These are phyloP conservation scores for Turritis glabra DNA, from an alignment of 345 rosid species.

Conservation along the genomic window DNA sequence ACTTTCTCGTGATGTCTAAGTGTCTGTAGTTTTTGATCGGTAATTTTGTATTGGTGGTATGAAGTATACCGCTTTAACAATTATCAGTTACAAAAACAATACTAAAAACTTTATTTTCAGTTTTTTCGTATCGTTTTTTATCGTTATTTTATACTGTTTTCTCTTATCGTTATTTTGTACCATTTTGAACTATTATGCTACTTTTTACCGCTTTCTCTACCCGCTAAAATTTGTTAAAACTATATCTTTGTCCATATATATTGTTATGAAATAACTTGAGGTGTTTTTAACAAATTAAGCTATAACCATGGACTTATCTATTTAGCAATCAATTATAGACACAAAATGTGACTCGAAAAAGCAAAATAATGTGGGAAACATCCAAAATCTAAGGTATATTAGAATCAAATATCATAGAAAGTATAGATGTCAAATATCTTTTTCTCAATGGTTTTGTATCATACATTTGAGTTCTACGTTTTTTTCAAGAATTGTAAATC, in stretches of 20 bases:
- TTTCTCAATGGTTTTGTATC: not conserved
- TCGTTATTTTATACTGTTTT: too few relatives aligned
- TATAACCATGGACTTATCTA: not conserved
- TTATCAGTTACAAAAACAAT: too few relatives aligned
- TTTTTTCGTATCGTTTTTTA: too few relatives aligned
- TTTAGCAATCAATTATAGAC: not conserved
- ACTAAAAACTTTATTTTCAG: too few relatives aligned
- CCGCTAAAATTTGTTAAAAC: too few relatives aligned
- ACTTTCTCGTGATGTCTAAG: not conserved
- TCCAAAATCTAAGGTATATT: not conserved
- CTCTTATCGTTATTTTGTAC: too few relatives aligned
- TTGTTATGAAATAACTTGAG: not conserved
- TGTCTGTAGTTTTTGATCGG: too few relatives aligned
- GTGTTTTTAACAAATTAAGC: not conserved
- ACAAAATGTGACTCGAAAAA: not conserved
- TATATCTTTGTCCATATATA: not conserved
- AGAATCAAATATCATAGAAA: not conserved
- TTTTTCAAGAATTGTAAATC: not conserved
- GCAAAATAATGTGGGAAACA: not conserved
- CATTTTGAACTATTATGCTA: too few relatives aligned
- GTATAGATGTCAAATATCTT: not conserved
- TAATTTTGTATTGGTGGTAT: too few relatives aligned
- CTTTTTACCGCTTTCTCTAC: too few relatives aligned
- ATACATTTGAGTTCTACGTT: not conserved
- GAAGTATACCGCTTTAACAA: too few relatives aligned